Conservation (phyloP, 176 grass and related monocot genomes). For the Bonia amplexicaulis region DNA sequence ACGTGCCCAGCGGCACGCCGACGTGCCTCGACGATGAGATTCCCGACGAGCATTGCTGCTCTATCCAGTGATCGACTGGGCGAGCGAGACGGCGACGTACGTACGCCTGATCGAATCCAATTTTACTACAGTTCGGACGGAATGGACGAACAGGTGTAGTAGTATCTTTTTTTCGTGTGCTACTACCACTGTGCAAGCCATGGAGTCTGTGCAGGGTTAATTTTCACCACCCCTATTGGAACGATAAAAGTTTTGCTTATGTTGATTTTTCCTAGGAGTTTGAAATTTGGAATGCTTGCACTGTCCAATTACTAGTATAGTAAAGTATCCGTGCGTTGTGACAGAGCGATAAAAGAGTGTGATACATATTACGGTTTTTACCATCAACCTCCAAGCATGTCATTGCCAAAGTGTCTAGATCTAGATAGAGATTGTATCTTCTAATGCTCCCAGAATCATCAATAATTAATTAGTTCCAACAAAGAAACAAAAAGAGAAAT, state of each 20-base stretch:
- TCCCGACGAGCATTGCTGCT: background rate
- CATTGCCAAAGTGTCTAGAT: no score
- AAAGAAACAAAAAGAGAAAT: no score
- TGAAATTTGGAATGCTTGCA: background rate
- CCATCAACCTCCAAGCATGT: no score
- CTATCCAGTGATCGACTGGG: slow-evolving; percentile 6
- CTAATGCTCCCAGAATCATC: no score
- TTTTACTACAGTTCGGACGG: background rate
- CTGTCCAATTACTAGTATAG: background rate
- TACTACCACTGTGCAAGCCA: background rate
- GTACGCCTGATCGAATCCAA: no score
- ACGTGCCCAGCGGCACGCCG: background rate
- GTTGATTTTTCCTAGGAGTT: background rate
- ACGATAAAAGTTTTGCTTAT: background rate
- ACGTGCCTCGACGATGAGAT: background rate
- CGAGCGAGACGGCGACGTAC: background rate
- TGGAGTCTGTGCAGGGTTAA: background rate
- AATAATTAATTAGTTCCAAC: no score
- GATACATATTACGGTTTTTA: no score
- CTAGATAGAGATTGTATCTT: no score
- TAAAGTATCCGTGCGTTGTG: no score
- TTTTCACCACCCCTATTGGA: background rate
- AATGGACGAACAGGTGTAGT: background rate
- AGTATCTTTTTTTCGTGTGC: background rate
- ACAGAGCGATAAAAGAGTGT: no score